Conservation (phyloP, 768 basidiomycete genomes). For the Amyloporia xantha region DNA sequence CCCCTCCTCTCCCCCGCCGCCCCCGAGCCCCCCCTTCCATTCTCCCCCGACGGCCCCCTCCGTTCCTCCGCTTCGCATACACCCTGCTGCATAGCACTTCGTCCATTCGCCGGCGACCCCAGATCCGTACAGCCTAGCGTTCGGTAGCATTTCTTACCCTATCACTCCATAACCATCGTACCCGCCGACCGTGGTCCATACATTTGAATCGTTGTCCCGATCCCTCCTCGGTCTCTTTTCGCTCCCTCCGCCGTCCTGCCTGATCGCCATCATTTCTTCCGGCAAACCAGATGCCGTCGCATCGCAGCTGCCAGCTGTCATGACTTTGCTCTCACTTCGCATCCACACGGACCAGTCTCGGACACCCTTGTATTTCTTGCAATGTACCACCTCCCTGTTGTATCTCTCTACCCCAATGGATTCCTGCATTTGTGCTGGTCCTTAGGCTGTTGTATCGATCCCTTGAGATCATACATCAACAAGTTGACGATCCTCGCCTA, state of each 20-base stretch:
- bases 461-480: too few relatives aligned
- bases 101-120: background rate
- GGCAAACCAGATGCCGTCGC: background rate
- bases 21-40: background rate
- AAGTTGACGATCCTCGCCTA: too few relatives aligned
- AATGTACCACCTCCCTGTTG: too few relatives aligned
- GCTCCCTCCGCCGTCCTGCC: background rate
- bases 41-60: too few relatives aligned
- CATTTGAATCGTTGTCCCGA: background rate
- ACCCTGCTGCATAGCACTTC: background rate
- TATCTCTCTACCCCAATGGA: too few relatives aligned
- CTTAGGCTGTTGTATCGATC: too few relatives aligned
- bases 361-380: too few relatives aligned
- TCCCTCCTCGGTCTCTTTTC: background rate
- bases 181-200: background rate
- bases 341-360: too few relatives aligned
- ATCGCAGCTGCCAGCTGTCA: background rate
- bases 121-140: background rate
- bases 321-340: too few relatives aligned
- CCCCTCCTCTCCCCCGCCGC: background rate
- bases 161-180: background rate
- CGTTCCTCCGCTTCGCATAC: too few relatives aligned
- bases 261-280: background rate
- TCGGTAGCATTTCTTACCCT: background rate
- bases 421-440: too few relatives aligned